Conservation (phyloP, 148 eudicot genomes). For the Nepenthes gracilis region DNA sequence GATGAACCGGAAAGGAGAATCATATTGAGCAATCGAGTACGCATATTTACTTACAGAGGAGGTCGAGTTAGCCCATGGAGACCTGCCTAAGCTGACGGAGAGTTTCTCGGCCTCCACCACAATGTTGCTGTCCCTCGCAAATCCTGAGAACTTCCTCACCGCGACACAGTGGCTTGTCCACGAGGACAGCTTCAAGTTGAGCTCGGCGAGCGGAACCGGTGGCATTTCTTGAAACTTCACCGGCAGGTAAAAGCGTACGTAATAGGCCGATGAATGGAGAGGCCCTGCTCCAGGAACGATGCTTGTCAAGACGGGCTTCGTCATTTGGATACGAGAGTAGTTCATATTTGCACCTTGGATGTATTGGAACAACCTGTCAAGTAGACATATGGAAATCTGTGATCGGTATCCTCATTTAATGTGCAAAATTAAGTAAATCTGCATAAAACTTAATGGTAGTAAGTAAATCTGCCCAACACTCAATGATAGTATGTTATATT, state of each 20-base stretch:
- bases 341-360: constrained; percentile 86
- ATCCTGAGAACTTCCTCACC: constrained; percentile 65
- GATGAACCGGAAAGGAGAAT: constrained; percentile 45
- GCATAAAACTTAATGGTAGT: too few relatives aligned
- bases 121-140: constrained; percentile 59
- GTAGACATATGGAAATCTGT: background rate
- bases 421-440: too few relatives aligned
- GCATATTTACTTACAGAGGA: constrained; percentile 37
- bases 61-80: constrained; percentile 60
- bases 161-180: constrained; percentile 68
- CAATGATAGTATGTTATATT: too few relatives aligned
- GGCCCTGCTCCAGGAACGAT: constrained; percentile 58
- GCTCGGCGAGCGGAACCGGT: constrained; percentile 71
- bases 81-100: constrained; percentile 56
- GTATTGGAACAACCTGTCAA: constrained; percentile 65
- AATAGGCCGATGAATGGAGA: constrained; percentile 58
- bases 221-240: constrained; percentile 47
- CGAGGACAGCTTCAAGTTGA: constrained; percentile 37
- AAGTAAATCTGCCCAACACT: too few relatives aligned
- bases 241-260: constrained; percentile 58
- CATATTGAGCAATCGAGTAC: constrained; percentile 77
- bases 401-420: too few relatives aligned
- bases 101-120: constrained; percentile 55
- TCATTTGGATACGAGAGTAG: constrained; percentile 57
- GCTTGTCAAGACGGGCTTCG: constrained; percentile 68